These are phyloP conservation scores for Wickerhamomyces hampshirensis DNA, from an alignment of 805 yeast genomes.

Conservation along the genomic window DNA sequence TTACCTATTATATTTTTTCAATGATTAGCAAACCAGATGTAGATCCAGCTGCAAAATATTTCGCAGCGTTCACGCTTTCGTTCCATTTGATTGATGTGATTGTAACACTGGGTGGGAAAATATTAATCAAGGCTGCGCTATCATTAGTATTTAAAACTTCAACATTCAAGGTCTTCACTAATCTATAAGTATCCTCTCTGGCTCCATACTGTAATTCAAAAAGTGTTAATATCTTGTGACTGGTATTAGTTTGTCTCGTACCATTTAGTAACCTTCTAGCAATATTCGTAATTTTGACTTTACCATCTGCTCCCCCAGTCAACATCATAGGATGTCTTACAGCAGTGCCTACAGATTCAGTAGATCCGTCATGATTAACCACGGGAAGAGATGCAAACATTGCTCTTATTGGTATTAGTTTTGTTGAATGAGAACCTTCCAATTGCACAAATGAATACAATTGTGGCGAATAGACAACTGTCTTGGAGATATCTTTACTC, in stretches of 20 bases:
- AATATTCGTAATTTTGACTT: conserved; percentile 35
- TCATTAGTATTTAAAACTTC: conserved; percentile 27
- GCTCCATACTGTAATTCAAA: conserved; percentile 38
- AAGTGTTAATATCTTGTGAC: conserved; percentile 28
- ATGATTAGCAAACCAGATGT: conserved; percentile 44
- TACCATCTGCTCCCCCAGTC: conserved; percentile 48
- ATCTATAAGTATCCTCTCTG: conserved; percentile 33
- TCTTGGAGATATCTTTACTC: conserved; percentile 27
- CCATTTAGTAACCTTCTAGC: conserved; percentile 33
- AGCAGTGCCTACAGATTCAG: conserved; percentile 36
- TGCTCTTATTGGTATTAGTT: conserved; percentile 33
- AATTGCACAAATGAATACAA: conserved; percentile 33
- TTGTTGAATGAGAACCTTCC: conserved; percentile 37
- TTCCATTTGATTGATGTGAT: conserved; percentile 56
- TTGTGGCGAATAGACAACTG: conserved; percentile 28
- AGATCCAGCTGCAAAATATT: conserved; percentile 49
- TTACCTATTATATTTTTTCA: conserved; percentile 5
- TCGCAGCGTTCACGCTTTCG: conserved; percentile 39
- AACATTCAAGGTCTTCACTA: conserved; percentile 36
- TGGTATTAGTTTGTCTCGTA: conserved; percentile 25
- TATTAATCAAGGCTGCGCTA: conserved; percentile 20
- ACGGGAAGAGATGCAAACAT: conserved; percentile 29
- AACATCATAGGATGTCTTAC: conserved; percentile 41
- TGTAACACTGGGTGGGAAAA: conserved; percentile 46
- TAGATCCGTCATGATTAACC: conserved; percentile 36